Evolutionary conservation across 371 early-diverging fungal species (phyloP), one percentile per base, ranked within the genome.

Genomic region (Mortierella polycephala): DNA sequence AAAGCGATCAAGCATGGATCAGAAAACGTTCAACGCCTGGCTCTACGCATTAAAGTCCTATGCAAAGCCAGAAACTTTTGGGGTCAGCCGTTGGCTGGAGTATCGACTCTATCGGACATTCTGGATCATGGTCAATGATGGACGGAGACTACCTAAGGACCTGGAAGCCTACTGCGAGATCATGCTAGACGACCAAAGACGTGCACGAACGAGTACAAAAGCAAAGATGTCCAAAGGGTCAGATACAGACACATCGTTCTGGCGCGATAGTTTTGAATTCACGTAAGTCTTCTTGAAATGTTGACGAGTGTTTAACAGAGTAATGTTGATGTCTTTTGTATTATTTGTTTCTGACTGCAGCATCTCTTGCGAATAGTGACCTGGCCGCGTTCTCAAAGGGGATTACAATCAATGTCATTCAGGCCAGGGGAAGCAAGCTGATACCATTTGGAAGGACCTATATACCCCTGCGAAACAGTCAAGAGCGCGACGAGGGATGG

Each of bases 1-100:
- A 30, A 64, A 65, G 21, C 72, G 79, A 1, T 69, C 87, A 0
- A 66, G 71, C 30, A 83, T 80, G 6, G 85, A 84, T 20, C 64
- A 83, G 30, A 86, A 89, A 44, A 77, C 86, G 1, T 77, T 77
- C 50, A 87, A 89, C 62, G 56, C 62, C 40, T 90, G 90, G 90
- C 67, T 89, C 3, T 72, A 80, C 13, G 81, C 79, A 23, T 81
- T 90, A 16, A 88, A 89, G 57, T 68, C 60, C 0, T 74, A 65
- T 62, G 85, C 81, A 56, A 76, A 75, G 52, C 81, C 68, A 37
- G 82, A 75, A 39, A 49, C 73, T 39, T 75, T 80, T 59, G 76
- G 71, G 10, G 71, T 62, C 41, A 72, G 64, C 49, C 69, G 59
- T 52, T 14, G 46, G 21, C 61, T 84, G 45, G 72, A 60, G 44